Base-by-base conservation (phyloP, 805 yeast species). In the Lipomyces japonicus region DNA sequence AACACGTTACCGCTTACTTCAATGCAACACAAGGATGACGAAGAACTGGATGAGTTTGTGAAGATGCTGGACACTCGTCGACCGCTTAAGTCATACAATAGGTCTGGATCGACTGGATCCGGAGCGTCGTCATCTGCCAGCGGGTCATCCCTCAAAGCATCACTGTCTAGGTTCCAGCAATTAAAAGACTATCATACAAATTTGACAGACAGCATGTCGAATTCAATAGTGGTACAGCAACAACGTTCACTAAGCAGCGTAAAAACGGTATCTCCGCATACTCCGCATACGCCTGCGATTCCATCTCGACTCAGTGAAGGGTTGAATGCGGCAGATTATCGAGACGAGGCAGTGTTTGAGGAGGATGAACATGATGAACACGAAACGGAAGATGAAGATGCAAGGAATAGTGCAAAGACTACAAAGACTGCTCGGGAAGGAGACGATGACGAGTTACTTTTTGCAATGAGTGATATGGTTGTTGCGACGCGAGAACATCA, bases 61-160 rank as follows among this genome's bases (percentile, higher is more conserved):
- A 73, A 77, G 55, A 71, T 84, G 74, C 77, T 86, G 39, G 93
- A 86, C 56, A 77, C 79, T 40, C 80, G 79, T 59, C 71, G 75
- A 6, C 85, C 79, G 38, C 65, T 80, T 22, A 71, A 76, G 36
- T 60, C 72, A 46, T 60, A 37, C 26, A 35, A 34, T 34, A 14
- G 5, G 7, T 28, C 12, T 28, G 10, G 12, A 12, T 28, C 31
- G 31, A 7, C 31, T 7, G 12, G 10, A 28, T 7, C 7, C 12
- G 31, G 7, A 28, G 7, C 31, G 7, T 28, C 31, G 7, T 12
- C 21, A 36, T 12, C 28, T 18, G 25, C 32, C 16, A 25, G 40
- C 16, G 41, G 45, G 24, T 37, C 36, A 26, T 32, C 38, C 6
- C 37, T 34, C 9, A 14, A 19, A 12, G 37, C 48, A 5, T 46